phyloP scores from a whole-genome alignment of 371 early-diverging fungal genomes.

The Mucor velutinosus region DNA sequence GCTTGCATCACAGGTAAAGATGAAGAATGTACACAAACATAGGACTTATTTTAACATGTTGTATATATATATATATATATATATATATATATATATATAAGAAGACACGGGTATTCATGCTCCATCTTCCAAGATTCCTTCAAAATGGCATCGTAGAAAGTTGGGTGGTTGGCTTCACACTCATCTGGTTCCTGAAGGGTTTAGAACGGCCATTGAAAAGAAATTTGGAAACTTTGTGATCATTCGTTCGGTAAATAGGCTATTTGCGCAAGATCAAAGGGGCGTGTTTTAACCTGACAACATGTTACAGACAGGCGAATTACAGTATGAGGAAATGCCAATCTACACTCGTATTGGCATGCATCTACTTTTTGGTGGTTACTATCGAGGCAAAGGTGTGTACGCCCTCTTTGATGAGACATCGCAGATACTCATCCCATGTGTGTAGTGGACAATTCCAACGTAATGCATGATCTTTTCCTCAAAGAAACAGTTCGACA shows the following conservation, averaged over 20 bases:
- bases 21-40: background rate
- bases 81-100: no score
- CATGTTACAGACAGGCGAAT: constrained; percentile 31
- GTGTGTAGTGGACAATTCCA: constrained; percentile 40
- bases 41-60: no score
- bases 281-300: background rate
- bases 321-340: constrained; percentile 58
- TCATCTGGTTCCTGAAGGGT: constrained; percentile 31
- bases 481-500: constrained; percentile 56
- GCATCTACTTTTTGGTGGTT: constrained; percentile 51
- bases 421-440: background rate
- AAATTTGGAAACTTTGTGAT: constrained; percentile 52
- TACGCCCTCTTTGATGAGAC: background rate
- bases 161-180: constrained; percentile 31
- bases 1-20: constrained; percentile 10
- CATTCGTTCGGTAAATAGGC: constrained; percentile 38
- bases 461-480: constrained; percentile 56
- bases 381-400: constrained; percentile 42
- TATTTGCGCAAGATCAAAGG: background rate
- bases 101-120: constrained; percentile 32
- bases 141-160: constrained; percentile 33
- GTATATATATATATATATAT: no score
- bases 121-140: constrained; percentile 22
- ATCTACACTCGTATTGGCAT: constrained; percentile 58
- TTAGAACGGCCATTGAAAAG: constrained; percentile 43